Base-by-base conservation (phyloP, 1,139 yeast species). In the Arxiozyma telluris region DNA sequence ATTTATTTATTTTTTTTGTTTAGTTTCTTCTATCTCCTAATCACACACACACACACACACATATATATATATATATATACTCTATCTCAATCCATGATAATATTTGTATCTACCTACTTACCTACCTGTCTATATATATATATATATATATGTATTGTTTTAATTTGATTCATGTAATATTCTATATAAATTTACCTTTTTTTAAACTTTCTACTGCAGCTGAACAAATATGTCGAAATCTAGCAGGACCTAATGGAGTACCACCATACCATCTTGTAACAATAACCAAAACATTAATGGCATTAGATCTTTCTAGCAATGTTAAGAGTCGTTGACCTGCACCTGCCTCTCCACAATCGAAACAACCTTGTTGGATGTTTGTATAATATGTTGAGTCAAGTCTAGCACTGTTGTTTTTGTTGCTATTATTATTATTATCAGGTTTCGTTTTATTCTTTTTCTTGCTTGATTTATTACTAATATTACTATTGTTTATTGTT, bases 181-280 rank as follows among this genome's bases (percentile, higher is more conserved):
- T 23, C 48, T 61, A 51, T 62, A 65, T 55, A 50, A 63, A 64
- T 12, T 56, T 55, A 7, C 66, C 69, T 22, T 49, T 61, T 52
- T 62, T 66, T 52, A 73, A 52, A 38, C 73, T 77, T 56, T 80
- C 80, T 18, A 72, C 67, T 0, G 81, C 82, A 5, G 76, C 77
- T 43, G 76, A 73, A 39, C 79, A 76, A 7, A 85, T 84, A 61
- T 81, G 83, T 55, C 86, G 72, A 61, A 84, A 85, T 54, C 93
- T 68, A 44, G 79, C 75, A 5, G 85, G 74, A 0, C 93, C 91
- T 46, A 84, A 61, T 1, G 84, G 84, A 0, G 74, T 75, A 0
- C 91, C 90, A 1, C 87, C 88, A 64, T 82, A 83, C 91, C 91
- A 84, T 55, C 93, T 64, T 0, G 85, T 79, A 0, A 83, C 90